Percentiles rank a stretch among this genome's conserved stretches.
phyloP scores from a whole-genome alignment of 441 rosid species.

The Brassica balearica region DNA sequence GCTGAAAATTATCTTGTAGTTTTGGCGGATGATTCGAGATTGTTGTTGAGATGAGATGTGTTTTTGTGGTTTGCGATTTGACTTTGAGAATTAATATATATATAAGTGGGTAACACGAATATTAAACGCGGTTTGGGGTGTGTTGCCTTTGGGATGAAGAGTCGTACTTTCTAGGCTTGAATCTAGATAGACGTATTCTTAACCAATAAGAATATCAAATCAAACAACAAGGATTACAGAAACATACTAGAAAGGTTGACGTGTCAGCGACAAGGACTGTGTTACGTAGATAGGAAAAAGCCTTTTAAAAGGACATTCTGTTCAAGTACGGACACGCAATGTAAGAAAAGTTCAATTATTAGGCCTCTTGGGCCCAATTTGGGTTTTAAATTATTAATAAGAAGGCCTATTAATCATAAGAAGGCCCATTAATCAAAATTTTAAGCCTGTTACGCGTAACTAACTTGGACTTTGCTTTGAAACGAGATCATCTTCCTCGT shows the following conservation, averaged over 20 bases:
- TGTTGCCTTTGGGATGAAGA: conserved; percentile 13
- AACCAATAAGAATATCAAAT: conserved; percentile 19
- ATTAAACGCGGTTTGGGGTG: conserved; percentile 19
- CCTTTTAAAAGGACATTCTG: not conserved
- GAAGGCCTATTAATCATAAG: not conserved
- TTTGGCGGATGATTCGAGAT: conserved; percentile 21
- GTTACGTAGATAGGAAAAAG: not conserved
- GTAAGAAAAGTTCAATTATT: not conserved
- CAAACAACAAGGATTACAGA: not conserved
- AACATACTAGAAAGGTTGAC: conserved; percentile 13
- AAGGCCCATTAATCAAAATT: no score
- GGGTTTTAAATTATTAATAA: not conserved
- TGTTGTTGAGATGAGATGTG: not conserved
- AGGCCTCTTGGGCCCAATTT: not conserved
- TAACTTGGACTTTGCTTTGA: no score
- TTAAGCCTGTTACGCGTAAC: not conserved
- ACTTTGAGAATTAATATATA: conserved; percentile 2
- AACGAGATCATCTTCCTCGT: no score
- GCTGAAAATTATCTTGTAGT: conserved; percentile 13
- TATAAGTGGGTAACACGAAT: conserved; percentile 5
- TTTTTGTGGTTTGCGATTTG: not conserved
- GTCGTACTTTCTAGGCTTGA: conserved; percentile 1
- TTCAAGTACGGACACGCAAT: not conserved
- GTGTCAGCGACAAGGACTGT: not conserved
- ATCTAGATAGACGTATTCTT: conserved; percentile 1